Base-by-base conservation (phyloP, 2,329 filamentous ascomycete species). In the Trematosphaeria pertusa region DNA sequence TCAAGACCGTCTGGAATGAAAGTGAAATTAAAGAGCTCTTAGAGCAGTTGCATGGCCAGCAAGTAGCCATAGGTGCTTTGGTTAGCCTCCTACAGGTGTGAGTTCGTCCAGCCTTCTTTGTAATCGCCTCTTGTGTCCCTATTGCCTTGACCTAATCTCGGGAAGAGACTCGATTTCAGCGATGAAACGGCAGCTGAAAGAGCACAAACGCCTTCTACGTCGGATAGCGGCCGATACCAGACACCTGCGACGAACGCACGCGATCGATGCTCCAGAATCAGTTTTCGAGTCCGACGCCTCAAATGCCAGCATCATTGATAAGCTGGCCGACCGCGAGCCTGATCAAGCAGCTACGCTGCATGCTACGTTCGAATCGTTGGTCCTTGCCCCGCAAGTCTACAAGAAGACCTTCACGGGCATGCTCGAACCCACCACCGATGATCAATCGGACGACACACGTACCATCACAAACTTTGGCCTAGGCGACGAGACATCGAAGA, bases 1-100 rank as follows among this genome's bases (percentile, higher is more conserved):
- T 56, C 31, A 49, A 48, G 28, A 56, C 50, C n/a, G 43, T 58
- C 10, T 61, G 58, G 56, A 61, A 56, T 26, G 59, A 61, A 14
- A 35, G 46, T 21, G 48, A 52, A 24, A 51, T 60, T 37, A 53
- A 53, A 37, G 50, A 60, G 19, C 22, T 61, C 14, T 43, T 50
- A 18, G 24, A 46, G 18, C 54, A 61, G 33, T 24, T 63, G 3
- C 48, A 56, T 10, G 47, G 34, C 5, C 59, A 61, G 31, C 56
- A 61, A 24, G 31, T 36, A 20, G 56, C 46, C 1, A 40, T 60
- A 9, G 48, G 32, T 19, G 14, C 58, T 4, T 36, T 60, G 21
- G 45, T 57, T 2, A 50, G 39, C 32, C 28, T 50, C 24, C 28
- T 58, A 18, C 46, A 61, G 34, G 52, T 54, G 52, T 46, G 43